These are phyloP conservation scores for Tuber borchii DNA, from an alignment of 495 filamentous ascomycete species.

Conservation along the genomic window DNA sequence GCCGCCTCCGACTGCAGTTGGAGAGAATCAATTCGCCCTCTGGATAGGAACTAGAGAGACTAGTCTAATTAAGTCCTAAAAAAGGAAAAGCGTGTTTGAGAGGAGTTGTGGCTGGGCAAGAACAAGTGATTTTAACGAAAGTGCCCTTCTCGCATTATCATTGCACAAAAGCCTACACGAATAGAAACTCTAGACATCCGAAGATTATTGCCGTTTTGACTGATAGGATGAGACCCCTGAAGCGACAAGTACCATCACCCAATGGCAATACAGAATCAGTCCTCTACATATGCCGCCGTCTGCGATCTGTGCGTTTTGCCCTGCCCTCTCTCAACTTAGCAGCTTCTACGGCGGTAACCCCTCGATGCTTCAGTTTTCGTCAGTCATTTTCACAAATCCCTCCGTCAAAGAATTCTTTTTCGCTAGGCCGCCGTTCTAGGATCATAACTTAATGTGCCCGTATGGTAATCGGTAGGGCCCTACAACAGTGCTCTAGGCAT, in stretches of 20 bases:
- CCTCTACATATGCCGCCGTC: constrained; percentile 8
- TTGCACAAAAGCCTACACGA: background rate
- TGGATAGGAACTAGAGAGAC: background rate
- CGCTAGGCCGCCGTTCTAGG: background rate
- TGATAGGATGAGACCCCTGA: constrained; percentile 25
- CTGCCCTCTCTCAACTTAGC: constrained; percentile 6
- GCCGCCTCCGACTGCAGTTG: background rate
- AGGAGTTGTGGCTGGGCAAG: background rate
- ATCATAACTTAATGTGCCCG: background rate
- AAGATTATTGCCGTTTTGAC: background rate
- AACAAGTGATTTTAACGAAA: constrained; percentile 1
- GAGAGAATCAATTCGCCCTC: background rate
- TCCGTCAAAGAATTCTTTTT: background rate
- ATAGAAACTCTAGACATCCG: background rate
- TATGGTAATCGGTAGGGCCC: background rate
- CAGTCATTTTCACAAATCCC: background rate
- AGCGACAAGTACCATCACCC: constrained; percentile 13
- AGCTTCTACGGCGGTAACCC: background rate
- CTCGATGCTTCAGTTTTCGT: background rate
- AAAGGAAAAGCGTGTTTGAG: background rate
- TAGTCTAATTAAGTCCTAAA: background rate
- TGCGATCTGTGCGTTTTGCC: constrained; percentile 20
- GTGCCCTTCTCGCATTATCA: background rate
- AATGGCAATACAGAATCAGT: constrained; percentile 18
- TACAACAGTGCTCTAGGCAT: constrained; percentile 5